Conservation (phyloP, 2,329 filamentous ascomycete genomes). For the Rutstroemia sydowiana region DNA sequence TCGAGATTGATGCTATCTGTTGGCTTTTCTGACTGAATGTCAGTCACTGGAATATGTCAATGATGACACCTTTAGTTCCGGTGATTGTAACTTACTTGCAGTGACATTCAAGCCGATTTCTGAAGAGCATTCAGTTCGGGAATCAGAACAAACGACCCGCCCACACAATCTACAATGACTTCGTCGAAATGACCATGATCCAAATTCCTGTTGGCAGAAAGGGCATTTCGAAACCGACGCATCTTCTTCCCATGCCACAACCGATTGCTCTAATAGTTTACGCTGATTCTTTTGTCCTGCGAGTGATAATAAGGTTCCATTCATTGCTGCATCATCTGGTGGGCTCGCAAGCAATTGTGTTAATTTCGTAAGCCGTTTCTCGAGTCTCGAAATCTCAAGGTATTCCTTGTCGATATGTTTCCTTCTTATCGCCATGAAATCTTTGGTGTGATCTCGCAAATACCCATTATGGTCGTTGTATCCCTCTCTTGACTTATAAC, state of each 20-base stretch:
- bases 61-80: slow-evolving; percentile 7
- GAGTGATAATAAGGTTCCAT: slow-evolving; percentile 46
- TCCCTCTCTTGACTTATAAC: slow-evolving; percentile 91
- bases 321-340: slow-evolving; percentile 56
- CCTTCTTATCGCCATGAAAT: slow-evolving; percentile 64
- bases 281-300: slow-evolving; percentile 66
- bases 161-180: slow-evolving; percentile 96
- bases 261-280: slow-evolving; percentile 78
- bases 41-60: slow-evolving; percentile 30
- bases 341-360: slow-evolving; percentile 75
- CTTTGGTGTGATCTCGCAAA: slow-evolving; percentile 62
- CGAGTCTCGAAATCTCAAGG: slow-evolving; percentile 79
- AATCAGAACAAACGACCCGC: slow-evolving; percentile 85
- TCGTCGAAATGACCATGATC: slow-evolving; percentile 82
- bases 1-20: slow-evolving; percentile 59
- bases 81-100: slow-evolving; percentile 42
- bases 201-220: slow-evolving; percentile 94
- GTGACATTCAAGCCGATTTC: slow-evolving; percentile 77
- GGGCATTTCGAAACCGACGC: slow-evolving; percentile 72
- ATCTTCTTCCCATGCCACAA: slow-evolving; percentile 95
- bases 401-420: slow-evolving; percentile 77
- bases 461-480: slow-evolving; percentile 84
- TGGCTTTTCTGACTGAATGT: slow-evolving; percentile 38
- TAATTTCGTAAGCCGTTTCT: slow-evolving; percentile 85
- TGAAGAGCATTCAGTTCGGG: slow-evolving; percentile 72